Conservation (phyloP, 208 protist genomes). For the Angomonas ambiguus region DNA sequence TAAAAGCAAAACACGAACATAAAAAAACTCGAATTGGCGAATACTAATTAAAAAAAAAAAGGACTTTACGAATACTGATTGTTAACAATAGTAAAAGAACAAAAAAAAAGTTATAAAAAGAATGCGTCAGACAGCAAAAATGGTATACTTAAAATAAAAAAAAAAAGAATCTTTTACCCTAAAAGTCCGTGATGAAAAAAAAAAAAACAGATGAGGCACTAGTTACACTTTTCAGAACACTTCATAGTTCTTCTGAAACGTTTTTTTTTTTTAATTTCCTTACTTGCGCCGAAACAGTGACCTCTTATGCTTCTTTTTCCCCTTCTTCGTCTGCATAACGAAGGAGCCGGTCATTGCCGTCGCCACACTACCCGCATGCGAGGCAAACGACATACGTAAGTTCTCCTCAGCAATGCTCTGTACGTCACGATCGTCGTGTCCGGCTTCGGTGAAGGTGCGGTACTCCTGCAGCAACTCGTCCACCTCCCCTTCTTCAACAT, state of each 20-base stretch:
- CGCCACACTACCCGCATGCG: slow-evolving; percentile 46
- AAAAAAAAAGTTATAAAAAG: not conserved
- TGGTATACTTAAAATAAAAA: slow-evolving; percentile 5
- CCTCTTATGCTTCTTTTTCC: not conserved
- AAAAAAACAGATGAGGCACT: slow-evolving; percentile 10
- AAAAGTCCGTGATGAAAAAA: slow-evolving; percentile 20
- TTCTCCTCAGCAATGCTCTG: slow-evolving; percentile 76
- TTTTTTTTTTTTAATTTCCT: slow-evolving; percentile 12
- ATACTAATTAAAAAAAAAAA: not conserved
- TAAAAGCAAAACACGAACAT: slow-evolving; percentile 17
- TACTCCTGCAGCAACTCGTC: slow-evolving; percentile 63
- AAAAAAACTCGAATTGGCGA: slow-evolving; percentile 1
- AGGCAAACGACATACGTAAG: slow-evolving; percentile 81
- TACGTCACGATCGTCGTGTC: slow-evolving; percentile 42
- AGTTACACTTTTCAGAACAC: not conserved
- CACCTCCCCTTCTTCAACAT: slow-evolving; percentile 33
- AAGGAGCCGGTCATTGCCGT: slow-evolving; percentile 16
- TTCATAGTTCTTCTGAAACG: not conserved
- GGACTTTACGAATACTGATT: not conserved
- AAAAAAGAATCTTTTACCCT: slow-evolving; percentile 1
- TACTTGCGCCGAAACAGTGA: not conserved
- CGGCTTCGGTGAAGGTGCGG: slow-evolving; percentile 45
- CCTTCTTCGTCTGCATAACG: slow-evolving; percentile 3
- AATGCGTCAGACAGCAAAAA: slow-evolving; percentile 4
- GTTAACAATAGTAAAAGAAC: slow-evolving; percentile 2